These are phyloP conservation scores for Coprinellus aureogranulatus DNA, from an alignment of 768 basidiomycete genomes.

Conservation along the genomic window DNA sequence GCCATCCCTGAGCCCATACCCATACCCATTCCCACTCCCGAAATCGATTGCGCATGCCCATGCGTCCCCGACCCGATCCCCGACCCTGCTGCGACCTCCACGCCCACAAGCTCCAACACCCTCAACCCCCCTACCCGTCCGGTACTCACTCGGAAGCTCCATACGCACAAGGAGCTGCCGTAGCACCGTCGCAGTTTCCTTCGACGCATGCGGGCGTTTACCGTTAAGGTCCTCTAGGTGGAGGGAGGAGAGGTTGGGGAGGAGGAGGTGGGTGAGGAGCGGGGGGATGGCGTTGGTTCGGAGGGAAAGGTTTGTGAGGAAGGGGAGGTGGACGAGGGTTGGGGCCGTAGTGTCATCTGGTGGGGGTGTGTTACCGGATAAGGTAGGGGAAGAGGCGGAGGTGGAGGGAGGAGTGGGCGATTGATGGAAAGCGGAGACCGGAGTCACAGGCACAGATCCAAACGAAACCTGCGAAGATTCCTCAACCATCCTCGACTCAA, in stretches of 20 bases:
- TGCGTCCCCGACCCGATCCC: conserved; percentile 6
- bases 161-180: conserved; percentile 29
- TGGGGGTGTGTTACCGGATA: background rate
- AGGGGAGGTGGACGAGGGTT: conserved; percentile 18
- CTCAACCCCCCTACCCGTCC: conserved; percentile 16
- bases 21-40: too few relatives aligned
- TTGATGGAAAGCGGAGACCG: too few relatives aligned
- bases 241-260: conserved; percentile 28
- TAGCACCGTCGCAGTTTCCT: conserved; percentile 26
- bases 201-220: conserved; percentile 22
- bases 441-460: background rate
- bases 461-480: background rate
- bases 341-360: background rate
- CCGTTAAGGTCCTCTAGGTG: conserved; percentile 36
- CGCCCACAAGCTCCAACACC: conserved; percentile 25
- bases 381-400: background rate
- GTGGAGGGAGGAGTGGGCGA: background rate
- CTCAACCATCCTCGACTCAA: conserved; percentile 21
- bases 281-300: conserved; percentile 33
- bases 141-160: conserved; percentile 23
- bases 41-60: too few relatives aligned
- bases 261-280: conserved; percentile 28
- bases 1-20: too few relatives aligned
- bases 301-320: conserved; percentile 27
- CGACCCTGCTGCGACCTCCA: conserved; percentile 10